Evolutionary conservation across 192 early-diverging fungal genomes (phyloP), one percentile per base, ranked within the genome.

Genomic region (Obelidium mucronatum): DNA sequence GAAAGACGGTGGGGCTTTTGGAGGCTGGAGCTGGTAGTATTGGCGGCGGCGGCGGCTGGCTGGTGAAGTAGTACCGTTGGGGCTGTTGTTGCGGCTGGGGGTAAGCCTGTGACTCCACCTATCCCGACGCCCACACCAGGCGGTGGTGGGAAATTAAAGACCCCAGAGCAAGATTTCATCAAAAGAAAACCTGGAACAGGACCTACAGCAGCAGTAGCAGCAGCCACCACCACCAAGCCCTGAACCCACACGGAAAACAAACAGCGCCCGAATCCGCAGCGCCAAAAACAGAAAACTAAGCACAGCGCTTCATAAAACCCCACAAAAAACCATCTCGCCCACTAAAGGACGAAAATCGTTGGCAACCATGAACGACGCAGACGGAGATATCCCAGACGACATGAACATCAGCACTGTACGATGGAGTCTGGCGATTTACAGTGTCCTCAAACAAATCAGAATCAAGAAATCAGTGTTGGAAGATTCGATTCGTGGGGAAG

Each of bases 361-460:
- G 5, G 36, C 26, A 13, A 44, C 67, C 15, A 19, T 68, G 44
- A 28, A 68, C 31, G 11, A 11, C 8, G 35, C 17, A 1, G 72
- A 35, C 34, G 60, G 4, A 19, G 56, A 70, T 5, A 55, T 54
- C 37, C 54, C 63, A 13, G 13, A 48, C 42, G 76, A 77, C 17
- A 30, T 76, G 3, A 5, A 17, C 6, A 3, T 42, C 2, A 5
- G 24, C 31, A 11, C 17, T 15, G 24, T 67, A 19, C 19, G 65
- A 22, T 67, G 65, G 74, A 35, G 40, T 24, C 33, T 44, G 48
- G 74, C 74, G 2, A 31, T 65, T 24, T 65, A 58, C 33, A 17
- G 34, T 42, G 74, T 67, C n/a, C 39, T 65, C 35, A 65, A 76
- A 33, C 26, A 36, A 39, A 54, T 22, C 30, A 34, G 34, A 33